Base-by-base conservation (phyloP, 768 basidiomycete genomes). In the Tulasnella calospora region DNA sequence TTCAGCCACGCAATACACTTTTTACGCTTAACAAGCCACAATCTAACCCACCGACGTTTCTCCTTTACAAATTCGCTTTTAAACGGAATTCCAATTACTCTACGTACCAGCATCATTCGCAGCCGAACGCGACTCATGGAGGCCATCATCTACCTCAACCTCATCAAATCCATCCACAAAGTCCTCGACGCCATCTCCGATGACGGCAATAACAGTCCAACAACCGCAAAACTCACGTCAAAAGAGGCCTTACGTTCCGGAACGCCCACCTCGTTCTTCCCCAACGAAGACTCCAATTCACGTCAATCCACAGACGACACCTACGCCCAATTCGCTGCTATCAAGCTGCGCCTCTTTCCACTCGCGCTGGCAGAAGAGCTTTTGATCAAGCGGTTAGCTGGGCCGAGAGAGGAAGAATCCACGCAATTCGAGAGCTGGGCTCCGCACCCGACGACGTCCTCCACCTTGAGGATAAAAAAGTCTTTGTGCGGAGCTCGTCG, bases 111-210 rank as follows among this genome's bases (percentile, higher is more conserved):
- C 85, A 27, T 87, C 89, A 78, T 92, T 92, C 78, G 87, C 88
- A 57, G 85, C 81, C 57, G 91, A 93, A 79, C 85, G 88, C 19
- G 81, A 85, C 0, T 86, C 89, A 9, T 93, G 92, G 88, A 86
- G 79, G 86, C 87, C 15, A 87, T 92, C 75, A 87, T 93, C 9
- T 90, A 92, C 80, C 88, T 92, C 61, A 92, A 92, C 81, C 84
- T 92, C 80, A 91, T 55, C 78, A 91, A 90, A 1, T 90, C 90
- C 23, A 84, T 92, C 79, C 90, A 89, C 82, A 85, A 84, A 1
- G 87, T 92, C 8, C 84, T 92, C 0, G 86, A 90, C 17, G 85
- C 88, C 70, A 35, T 27, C 70, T 55, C 67, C 38, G 38, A 38
- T 35, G 36, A 23, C 15, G 17, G 4, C 19, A 30, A 71, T 1